phyloP scores from a whole-genome alignment of 352 stramenopile species.

The Globisporangium solare region DNA sequence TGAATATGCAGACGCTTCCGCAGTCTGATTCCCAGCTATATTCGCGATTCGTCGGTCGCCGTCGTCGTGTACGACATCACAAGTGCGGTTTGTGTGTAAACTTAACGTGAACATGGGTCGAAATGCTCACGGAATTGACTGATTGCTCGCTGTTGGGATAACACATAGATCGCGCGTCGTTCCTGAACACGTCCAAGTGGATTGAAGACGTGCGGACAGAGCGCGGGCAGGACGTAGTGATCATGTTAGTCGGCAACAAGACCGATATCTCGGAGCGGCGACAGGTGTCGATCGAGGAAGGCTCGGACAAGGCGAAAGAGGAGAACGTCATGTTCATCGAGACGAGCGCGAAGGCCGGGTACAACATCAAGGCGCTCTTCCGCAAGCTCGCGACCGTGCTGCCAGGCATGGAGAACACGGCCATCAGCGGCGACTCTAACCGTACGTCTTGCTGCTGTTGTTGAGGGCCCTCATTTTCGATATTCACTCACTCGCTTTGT shows the following conservation, averaged over 20 bases:
- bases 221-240: conserved; percentile 97
- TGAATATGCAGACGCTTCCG: conserved; percentile 71
- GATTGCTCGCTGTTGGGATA: not conserved
- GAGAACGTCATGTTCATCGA: conserved; percentile 99
- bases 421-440: conserved; percentile 85
- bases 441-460: conserved; percentile 32
- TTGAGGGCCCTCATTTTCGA: not conserved
- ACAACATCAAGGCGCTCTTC: conserved; percentile 99
- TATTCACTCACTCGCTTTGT: not conserved
- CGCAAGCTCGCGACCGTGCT: conserved; percentile 97
- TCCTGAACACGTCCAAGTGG: conserved; percentile 99
- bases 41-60: conserved; percentile 98
- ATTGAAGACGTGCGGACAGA: conserved; percentile 98
- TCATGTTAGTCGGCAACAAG: conserved; percentile 99
- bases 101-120: not conserved
- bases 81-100: conserved; percentile 50
- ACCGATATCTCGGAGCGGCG: conserved; percentile 98
- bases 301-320: conserved; percentile 96
- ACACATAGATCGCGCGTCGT: conserved; percentile 90
- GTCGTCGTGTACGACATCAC: conserved; percentile 99
- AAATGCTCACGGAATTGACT: not conserved
- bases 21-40: conserved; percentile 96
- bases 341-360: conserved; percentile 97
- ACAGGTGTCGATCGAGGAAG: conserved; percentile 97
- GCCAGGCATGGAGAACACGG: conserved; percentile 92